Percentiles rank a stretch among this genome's conserved stretches.
These are phyloP conservation scores for Backusella circina DNA, from an alignment of 192 early-diverging fungal species.

Conservation along the genomic window DNA sequence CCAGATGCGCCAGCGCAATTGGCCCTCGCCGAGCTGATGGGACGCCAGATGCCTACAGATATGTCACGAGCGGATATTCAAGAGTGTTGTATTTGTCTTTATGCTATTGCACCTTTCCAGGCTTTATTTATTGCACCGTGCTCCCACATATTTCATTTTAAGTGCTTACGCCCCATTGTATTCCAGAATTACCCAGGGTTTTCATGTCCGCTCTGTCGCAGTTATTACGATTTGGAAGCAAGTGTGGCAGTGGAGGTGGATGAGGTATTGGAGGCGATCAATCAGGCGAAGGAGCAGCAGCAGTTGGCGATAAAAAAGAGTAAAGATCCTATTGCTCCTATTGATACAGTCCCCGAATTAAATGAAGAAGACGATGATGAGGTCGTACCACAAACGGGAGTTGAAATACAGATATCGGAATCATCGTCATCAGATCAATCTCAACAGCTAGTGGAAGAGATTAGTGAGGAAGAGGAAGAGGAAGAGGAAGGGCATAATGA, in stretches of 20 bases:
- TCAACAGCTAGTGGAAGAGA: too few relatives aligned
- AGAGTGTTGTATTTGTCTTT: constrained; percentile 84
- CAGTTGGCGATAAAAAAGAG: not conserved
- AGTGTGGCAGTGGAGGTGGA: constrained; percentile 50
- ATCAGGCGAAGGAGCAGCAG: not conserved
- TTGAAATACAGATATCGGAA: not conserved
- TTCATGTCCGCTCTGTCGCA: constrained; percentile 78
- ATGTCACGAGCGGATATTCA: constrained; percentile 33
- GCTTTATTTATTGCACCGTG: constrained; percentile 82
- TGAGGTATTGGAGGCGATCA: constrained; percentile 19
- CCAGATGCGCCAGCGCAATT: not conserved
- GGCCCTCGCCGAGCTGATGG: not conserved
- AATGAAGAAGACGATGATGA: not conserved
- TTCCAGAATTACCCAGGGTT: constrained; percentile 65
- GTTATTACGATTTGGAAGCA: constrained; percentile 76
- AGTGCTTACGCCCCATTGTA: constrained; percentile 67
- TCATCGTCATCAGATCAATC: not conserved
- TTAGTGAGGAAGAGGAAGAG: too few relatives aligned
- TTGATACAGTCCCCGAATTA: not conserved
- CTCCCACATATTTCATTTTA: constrained; percentile 83
- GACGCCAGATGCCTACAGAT: not conserved
- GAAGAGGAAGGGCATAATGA: not conserved
- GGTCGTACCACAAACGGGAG: not conserved
- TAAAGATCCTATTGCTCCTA: not conserved
- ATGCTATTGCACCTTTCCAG: constrained; percentile 71